These are phyloP conservation scores for Penicillium sp. DNA, from an alignment of 2,329 filamentous ascomycete species.

Conservation along the genomic window DNA sequence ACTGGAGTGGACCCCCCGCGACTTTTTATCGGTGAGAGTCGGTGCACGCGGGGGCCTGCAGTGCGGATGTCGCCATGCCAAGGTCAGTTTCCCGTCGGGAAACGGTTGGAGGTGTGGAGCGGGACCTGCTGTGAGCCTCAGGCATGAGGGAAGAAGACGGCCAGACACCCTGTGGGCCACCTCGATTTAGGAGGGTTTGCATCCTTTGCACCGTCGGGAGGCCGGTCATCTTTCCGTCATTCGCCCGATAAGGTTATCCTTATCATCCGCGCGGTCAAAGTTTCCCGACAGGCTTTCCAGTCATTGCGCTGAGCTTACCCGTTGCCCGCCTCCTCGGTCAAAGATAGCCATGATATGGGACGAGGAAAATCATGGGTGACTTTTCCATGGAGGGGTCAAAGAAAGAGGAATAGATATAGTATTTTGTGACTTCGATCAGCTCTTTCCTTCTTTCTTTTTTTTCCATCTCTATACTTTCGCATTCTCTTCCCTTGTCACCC, in stretches of 20 bases:
- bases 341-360: not conserved
- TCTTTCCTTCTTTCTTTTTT: not conserved
- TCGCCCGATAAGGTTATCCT: slow-evolving; percentile 6
- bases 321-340: slow-evolving; percentile 12
- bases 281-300: slow-evolving; percentile 5
- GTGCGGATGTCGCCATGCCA: not conserved
- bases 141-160: not conserved
- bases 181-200: not conserved
- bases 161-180: too few relatives aligned
- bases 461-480: too few relatives aligned
- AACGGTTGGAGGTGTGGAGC: not conserved
- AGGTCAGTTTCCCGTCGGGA: slow-evolving; percentile 15
- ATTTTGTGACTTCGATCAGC: slow-evolving; percentile 2
- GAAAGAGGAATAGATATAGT: slow-evolving; percentile 6
- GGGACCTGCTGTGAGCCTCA: not conserved
- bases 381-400: not conserved
- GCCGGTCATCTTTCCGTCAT: not conserved
- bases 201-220: not conserved
- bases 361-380: not conserved
- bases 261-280: slow-evolving; percentile 2
- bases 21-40: slow-evolving; percentile 3
- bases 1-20: slow-evolving; percentile 3
- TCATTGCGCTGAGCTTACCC: not conserved
- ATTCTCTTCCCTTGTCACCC: not conserved
- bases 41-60: not conserved